Evolutionary conservation across 2,329 filamentous ascomycete genomes (phyloP), one percentile per base, ranked within the genome.

Genomic region (Microcyclosporella mali): DNA sequence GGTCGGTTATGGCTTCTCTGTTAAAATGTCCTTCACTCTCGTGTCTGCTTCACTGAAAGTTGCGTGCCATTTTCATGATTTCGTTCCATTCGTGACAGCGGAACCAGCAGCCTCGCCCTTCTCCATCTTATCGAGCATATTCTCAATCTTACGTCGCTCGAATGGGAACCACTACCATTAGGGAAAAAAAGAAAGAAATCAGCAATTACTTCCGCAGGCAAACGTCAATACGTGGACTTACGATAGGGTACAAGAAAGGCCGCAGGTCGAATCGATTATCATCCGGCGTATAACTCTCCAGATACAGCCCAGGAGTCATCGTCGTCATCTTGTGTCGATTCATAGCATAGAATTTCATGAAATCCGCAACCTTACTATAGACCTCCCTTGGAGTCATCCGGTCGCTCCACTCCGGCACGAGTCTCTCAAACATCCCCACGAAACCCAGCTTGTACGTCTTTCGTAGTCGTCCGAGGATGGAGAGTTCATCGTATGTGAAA

Each of bases 281-380:
- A 39, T 64, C 62, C 10, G 62, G 62, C 15, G 62, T 70, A 51
- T 82, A 81, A 11, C 65, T 60, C 41, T 70, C 63, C 8, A 70
- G 61, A 52, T 81, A 79, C 30, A 79, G 67, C 3, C 71, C 70
- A 0, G 78, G 78, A 1, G 78, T 81, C 37, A 79, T 61, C 7
- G 76, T 72, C 1, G 77, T 81, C 61, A 75, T 73, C 64, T 84
- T 84, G 60, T 84, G 80, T 8, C 81, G 65, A 56, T 84, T 84
- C 51, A 82, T 77, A 0, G 73, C 70, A 56, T 83, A 81, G 56
- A 72, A 78, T 50, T 70, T 61, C 69, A 78, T 53, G 71, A 66
- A 66, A 46, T 61, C 56, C 63, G 32, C 70, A 66, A 50, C 77
- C 69, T 64, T 66, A 41, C 59, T 52, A 37, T 63, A 63, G 12